Percentiles rank a stretch among this genome's conserved stretches.
Conservation (phyloP, 2,329 filamentous ascomycete genomes). For the Ophiostoma novo-ulmi region DNA sequence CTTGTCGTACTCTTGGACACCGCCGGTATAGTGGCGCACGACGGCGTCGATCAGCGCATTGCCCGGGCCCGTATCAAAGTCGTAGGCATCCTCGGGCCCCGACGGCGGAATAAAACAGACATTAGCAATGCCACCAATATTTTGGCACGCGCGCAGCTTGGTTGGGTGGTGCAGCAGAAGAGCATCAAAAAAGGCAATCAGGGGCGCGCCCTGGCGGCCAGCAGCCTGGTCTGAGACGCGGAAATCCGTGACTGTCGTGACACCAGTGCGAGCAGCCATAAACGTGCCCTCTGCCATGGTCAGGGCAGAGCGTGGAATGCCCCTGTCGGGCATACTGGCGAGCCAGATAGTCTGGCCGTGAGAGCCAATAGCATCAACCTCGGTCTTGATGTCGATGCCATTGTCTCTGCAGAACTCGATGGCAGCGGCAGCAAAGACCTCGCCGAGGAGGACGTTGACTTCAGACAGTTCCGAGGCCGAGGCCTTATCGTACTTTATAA, state of each 20-base stretch:
- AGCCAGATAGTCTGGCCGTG: constrained; percentile 58
- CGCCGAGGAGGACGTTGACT: constrained; percentile 53
- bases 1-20: constrained; percentile 46
- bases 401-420: constrained; percentile 45
- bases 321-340: constrained; percentile 46
- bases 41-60: constrained; percentile 54
- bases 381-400: constrained; percentile 39
- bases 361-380: constrained; percentile 52
- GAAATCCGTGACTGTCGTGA: constrained; percentile 57
- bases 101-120: constrained; percentile 56
- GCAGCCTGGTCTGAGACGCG: constrained; percentile 51
- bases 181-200: constrained; percentile 54
- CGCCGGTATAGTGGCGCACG: constrained; percentile 50
- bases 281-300: constrained; percentile 55
- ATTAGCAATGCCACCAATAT: constrained; percentile 57
- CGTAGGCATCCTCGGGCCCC: constrained; percentile 38
- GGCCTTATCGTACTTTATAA: constrained; percentile 51
- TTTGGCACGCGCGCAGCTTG: constrained; percentile 55
- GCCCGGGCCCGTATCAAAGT: constrained; percentile 53
- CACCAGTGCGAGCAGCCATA: constrained; percentile 50
- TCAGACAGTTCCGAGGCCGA: constrained; percentile 51
- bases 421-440: constrained; percentile 51
- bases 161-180: constrained; percentile 52
- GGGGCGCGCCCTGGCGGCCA: constrained; percentile 51
- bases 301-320: constrained; percentile 44